Conservation (phyloP, 169 alveolate species). For the Eimeria maxima region DNA sequence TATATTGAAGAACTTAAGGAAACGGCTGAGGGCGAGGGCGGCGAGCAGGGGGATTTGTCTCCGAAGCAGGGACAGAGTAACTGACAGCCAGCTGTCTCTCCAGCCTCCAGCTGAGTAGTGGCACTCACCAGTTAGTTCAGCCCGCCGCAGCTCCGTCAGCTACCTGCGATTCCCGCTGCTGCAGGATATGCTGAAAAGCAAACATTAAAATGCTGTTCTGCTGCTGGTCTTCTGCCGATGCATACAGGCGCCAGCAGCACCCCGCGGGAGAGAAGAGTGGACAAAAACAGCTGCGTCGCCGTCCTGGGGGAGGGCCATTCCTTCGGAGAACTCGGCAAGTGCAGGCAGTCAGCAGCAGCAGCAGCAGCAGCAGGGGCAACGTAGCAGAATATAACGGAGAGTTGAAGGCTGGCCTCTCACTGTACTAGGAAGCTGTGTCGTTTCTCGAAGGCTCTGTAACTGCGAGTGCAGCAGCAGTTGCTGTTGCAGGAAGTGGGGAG, state of each 20-base stretch:
- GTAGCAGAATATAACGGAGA: too few species aligned
- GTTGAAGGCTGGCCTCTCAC: too few species aligned
- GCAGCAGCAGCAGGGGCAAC: too few species aligned
- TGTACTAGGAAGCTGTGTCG: too few species aligned
- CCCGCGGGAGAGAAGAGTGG: slow-evolving; percentile 59
- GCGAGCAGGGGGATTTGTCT: slow-evolving; percentile 35
- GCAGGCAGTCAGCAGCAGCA: neutral
- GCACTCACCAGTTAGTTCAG: neutral
- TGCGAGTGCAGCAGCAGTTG: neutral
- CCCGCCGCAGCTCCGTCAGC: neutral
- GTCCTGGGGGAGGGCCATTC: slow-evolving; percentile 73
- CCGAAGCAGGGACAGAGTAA: slow-evolving; percentile 27
- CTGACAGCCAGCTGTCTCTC: neutral
- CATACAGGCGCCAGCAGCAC: neutral
- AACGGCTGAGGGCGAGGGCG: slow-evolving; percentile 1
- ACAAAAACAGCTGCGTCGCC: slow-evolving; percentile 70
- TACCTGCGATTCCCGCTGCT: too few species aligned
- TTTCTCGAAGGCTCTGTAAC: neutral
- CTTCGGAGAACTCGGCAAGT: slow-evolving; percentile 78
- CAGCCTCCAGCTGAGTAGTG: neutral
- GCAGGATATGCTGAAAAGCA: too few species aligned
- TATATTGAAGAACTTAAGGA: slow-evolving; percentile 63
- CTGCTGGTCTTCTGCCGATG: too few species aligned
- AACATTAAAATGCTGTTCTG: too few species aligned
- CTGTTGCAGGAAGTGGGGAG: neutral